Evolutionary conservation across 441 rosid species (phyloP), one percentile per base, ranked within the genome.

Genomic region (Pelargonium myrrhifolium): DNA sequence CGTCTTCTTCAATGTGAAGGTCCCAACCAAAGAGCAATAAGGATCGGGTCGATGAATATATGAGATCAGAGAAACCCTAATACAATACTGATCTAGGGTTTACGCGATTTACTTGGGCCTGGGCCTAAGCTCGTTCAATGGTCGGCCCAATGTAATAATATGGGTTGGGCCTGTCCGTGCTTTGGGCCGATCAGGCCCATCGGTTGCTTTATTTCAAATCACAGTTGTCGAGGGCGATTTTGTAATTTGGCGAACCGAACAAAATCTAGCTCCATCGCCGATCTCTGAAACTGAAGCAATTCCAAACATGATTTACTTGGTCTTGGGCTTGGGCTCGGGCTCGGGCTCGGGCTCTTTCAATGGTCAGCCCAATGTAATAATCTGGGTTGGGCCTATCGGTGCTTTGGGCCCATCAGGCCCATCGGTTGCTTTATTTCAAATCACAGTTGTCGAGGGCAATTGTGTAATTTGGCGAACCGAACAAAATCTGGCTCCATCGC

Each of bases 271-370:
- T 56, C 61, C 61, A 56, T 56, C 62, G 31, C 62, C 62, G 62
- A 58, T 58, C 62, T 58, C 62, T 14, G 12, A 58, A 58, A 12
- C 62, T 12, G 62, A 58, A 58, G 62, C 62, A 3, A 9, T 10
- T 58, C 62, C n/a, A n/a, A n/a, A n/a, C n/a, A n/a, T n/a, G n/a
- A n/a, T n/a, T n/a, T n/a, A n/a, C n/a, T n/a, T n/a, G n/a, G n/a
- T n/a, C n/a, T n/a, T n/a, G n/a, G n/a, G n/a, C n/a, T n/a, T n/a
- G n/a, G n/a, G n/a, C n/a, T n/a, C n/a, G n/a, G 51, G 51, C 51
- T 45, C 1, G 21, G 7, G 4, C 0, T n/a, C 11, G 62, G 31
- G 39, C 39, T 35, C 39, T 8, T 35, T 35, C 9, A 35, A 35
- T 35, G 7, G 39, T 35, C 9, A 9, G 9, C 39, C 39, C 39